phyloP scores from a whole-genome alignment of 2,329 filamentous ascomycete species.

The Nigrospora osmanthi region DNA sequence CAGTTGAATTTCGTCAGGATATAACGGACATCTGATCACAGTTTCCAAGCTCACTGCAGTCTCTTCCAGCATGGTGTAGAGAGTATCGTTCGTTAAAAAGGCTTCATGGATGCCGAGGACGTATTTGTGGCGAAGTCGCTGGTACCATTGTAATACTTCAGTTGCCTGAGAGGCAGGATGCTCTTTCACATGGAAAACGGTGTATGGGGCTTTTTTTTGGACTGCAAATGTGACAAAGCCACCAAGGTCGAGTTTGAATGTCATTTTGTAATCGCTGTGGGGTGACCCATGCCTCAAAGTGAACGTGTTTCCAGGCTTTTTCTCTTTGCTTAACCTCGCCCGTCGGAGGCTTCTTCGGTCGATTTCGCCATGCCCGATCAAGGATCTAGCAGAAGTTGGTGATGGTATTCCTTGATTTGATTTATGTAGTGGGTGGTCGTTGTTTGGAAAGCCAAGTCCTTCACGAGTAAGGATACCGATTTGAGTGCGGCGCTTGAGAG shows the following conservation, averaged over 20 bases:
- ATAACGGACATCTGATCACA: background rate
- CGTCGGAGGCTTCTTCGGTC: background rate
- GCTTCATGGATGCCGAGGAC: background rate
- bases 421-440: background rate
- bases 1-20: background rate
- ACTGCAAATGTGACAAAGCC: background rate
- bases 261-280: background rate
- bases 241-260: background rate
- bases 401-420: background rate
- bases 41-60: background rate
- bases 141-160: slow-evolving; percentile 1
- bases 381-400: background rate
- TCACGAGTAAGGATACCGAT: background rate
- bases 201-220: background rate
- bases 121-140: background rate
- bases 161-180: background rate
- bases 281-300: background rate
- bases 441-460: background rate
- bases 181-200: background rate
- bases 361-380: background rate
- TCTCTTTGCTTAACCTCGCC: background rate
- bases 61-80: background rate
- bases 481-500: background rate
- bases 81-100: background rate
- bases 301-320: background rate